Conservation (phyloP, 768 basidiomycete genomes). For the Hebeloma cylindrosporum region DNA sequence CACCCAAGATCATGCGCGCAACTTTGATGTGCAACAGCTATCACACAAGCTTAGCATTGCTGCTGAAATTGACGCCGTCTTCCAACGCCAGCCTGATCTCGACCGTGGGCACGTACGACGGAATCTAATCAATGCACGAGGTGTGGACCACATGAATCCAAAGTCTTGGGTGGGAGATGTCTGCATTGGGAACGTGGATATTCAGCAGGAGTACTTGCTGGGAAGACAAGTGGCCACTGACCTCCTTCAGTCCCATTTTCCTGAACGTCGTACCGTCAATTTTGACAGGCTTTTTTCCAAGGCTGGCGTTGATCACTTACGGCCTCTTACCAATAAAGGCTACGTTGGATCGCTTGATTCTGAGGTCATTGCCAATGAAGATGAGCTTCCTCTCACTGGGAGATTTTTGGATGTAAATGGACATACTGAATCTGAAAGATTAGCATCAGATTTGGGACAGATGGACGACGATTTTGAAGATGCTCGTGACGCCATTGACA, state of each 20-base stretch:
- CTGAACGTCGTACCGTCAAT: not conserved
- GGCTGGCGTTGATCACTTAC: slow-evolving; percentile 13
- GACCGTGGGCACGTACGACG: slow-evolving; percentile 12
- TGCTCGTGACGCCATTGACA: slow-evolving; percentile 1
- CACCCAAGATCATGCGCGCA: slow-evolving; percentile 19
- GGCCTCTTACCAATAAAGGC: slow-evolving; percentile 12
- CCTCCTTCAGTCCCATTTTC: slow-evolving; percentile 5
- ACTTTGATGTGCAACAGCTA: slow-evolving; percentile 19
- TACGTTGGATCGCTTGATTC: not conserved
- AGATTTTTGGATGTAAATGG: not conserved
- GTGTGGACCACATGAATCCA: slow-evolving; percentile 25
- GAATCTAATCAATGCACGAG: slow-evolving; percentile 5
- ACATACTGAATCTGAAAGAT: not conserved
- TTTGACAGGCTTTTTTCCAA: slow-evolving; percentile 10
- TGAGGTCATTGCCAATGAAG: slow-evolving; percentile 3
- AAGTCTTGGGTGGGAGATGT: slow-evolving; percentile 23
- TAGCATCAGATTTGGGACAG: not conserved
- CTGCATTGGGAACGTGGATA: slow-evolving; percentile 14
- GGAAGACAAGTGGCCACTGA: slow-evolving; percentile 8
- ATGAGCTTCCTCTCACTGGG: not conserved
- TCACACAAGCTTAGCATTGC: slow-evolving; percentile 18
- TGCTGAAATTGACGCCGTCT: slow-evolving; percentile 17
- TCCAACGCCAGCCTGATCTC: slow-evolving; percentile 16
- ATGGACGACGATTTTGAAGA: slow-evolving; percentile 6
- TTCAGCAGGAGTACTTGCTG: slow-evolving; percentile 1